Conservation (phyloP, 2,329 filamentous ascomycete species). For the Aspergillus transmontanensis region DNA sequence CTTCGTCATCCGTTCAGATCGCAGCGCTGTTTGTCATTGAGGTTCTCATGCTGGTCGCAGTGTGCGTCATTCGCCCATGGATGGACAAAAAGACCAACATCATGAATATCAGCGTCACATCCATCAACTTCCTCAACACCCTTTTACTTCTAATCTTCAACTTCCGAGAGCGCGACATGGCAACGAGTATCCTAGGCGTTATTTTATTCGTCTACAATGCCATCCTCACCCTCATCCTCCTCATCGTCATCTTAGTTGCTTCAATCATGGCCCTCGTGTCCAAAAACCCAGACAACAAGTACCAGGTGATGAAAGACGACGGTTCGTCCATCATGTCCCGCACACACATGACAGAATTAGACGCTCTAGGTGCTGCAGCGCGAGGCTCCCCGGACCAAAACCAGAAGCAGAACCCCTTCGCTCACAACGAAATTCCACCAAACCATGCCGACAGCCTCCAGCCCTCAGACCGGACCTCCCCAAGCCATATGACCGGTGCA, state of each 20-base stretch:
- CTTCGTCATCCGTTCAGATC: constrained; percentile 70
- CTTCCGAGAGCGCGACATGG: constrained; percentile 78
- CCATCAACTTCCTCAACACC: constrained; percentile 85
- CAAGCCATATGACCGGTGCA: not conserved
- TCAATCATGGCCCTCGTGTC: constrained; percentile 78
- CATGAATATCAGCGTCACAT: constrained; percentile 90
- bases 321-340: constrained; percentile 95
- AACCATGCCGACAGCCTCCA: not conserved
- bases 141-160: constrained; percentile 89
- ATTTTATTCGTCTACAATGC: constrained; percentile 87
- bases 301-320: constrained; percentile 94
- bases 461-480: not conserved
- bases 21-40: constrained; percentile 83
- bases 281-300: constrained; percentile 90
- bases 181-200: constrained; percentile 84
- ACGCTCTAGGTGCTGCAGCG: constrained; percentile 84
- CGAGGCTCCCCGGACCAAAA: constrained; percentile 60
- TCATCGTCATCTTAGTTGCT: constrained; percentile 77
- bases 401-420: constrained; percentile 58
- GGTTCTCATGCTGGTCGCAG: constrained; percentile 72
- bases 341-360: constrained; percentile 70
- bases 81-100: constrained; percentile 98
- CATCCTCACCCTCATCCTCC: constrained; percentile 75
- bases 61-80: constrained; percentile 82
- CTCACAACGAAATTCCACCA: constrained; percentile 40